These are phyloP conservation scores for Fusarium sp. DNA, from an alignment of 2,329 filamentous ascomycete genomes.

Conservation along the genomic window DNA sequence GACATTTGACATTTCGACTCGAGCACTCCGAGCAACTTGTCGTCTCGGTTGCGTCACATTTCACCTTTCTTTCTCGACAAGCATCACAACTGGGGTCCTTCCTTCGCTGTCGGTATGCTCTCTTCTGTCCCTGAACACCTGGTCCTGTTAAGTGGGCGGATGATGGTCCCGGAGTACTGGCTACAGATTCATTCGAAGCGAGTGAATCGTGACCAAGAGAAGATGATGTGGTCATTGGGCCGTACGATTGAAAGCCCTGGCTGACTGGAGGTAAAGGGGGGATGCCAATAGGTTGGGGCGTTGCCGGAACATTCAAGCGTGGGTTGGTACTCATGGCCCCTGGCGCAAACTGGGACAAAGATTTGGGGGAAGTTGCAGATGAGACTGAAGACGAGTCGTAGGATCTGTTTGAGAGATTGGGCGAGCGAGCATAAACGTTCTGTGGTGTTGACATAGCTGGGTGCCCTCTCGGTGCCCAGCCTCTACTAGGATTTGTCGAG, in stretches of 20 bases:
- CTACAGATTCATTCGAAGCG: slow-evolving; percentile 66
- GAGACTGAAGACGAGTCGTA: slow-evolving; percentile 73
- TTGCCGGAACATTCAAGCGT: slow-evolving; percentile 59
- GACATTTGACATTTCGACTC: slow-evolving; percentile 94
- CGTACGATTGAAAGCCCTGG: slow-evolving; percentile 63
- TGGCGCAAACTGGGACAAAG: slow-evolving; percentile 61
- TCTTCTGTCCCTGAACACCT: slow-evolving; percentile 77
- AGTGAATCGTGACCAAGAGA: slow-evolving; percentile 68
- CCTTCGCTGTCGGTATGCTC: slow-evolving; percentile 91
- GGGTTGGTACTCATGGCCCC: slow-evolving; percentile 63
- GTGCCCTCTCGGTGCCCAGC: slow-evolving; percentile 25
- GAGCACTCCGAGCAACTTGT: slow-evolving; percentile 97
- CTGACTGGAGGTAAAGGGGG: slow-evolving; percentile 60
- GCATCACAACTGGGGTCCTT: slow-evolving; percentile 99
- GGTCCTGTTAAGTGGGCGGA: slow-evolving; percentile 52
- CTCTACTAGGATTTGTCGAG: slow-evolving; percentile 22
- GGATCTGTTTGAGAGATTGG: slow-evolving; percentile 68
- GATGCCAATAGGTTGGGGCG: slow-evolving; percentile 64
- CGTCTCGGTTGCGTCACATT: slow-evolving; percentile 96
- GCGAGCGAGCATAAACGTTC: slow-evolving; percentile 68
- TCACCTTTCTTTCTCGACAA: slow-evolving; percentile 85
- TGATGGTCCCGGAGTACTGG: slow-evolving; percentile 61
- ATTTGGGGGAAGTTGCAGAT: slow-evolving; percentile 68
- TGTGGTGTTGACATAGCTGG: slow-evolving; percentile 63
- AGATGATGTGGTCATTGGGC: slow-evolving; percentile 59